phyloP scores from a whole-genome alignment of 1,284 basidiomycete species.

The Heterobasidion irregulare region DNA sequence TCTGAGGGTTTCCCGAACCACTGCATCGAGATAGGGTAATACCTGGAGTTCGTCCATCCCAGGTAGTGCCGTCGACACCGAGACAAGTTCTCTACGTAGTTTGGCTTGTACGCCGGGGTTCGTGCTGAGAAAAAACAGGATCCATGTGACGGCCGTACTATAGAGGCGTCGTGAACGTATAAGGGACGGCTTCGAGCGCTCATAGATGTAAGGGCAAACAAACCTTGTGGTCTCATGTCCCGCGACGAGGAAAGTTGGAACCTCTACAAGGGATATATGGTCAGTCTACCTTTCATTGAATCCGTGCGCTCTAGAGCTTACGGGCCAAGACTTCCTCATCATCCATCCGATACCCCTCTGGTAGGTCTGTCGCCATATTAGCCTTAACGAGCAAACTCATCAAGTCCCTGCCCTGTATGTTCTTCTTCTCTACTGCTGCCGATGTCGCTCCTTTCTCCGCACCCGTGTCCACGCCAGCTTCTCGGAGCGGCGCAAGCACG shows the following conservation, averaged over 20 bases:
- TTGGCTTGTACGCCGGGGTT: constrained; percentile 50
- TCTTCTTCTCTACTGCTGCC: constrained; percentile 18
- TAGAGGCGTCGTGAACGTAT: not conserved
- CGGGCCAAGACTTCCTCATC: constrained; percentile 73
- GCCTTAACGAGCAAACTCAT: constrained; percentile 50
- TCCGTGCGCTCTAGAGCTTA: constrained; percentile 24
- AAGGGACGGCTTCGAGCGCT: not conserved
- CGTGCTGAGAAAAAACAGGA: constrained; percentile 54
- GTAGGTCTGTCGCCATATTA: constrained; percentile 53
- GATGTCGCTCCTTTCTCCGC: not conserved
- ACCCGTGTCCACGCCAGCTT: not conserved
- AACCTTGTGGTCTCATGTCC: constrained; percentile 75
- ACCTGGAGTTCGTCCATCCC: constrained; percentile 52
- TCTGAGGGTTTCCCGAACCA: constrained; percentile 66
- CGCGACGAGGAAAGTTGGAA: constrained; percentile 54
- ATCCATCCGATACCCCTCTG: constrained; percentile 50
- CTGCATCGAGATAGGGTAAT: constrained; percentile 56
- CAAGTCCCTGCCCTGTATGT: constrained; percentile 31
- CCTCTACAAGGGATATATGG: constrained; percentile 25
- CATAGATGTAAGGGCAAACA: not conserved
- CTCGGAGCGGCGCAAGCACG: constrained; percentile 5
- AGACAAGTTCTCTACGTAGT: constrained; percentile 63
- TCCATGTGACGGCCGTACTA: constrained; percentile 39
- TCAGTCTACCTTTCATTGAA: not conserved
- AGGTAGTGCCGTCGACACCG: constrained; percentile 22